phyloP scores from a whole-genome alignment of 495 filamentous ascomycete genomes.

The Xylaria intraflava region DNA sequence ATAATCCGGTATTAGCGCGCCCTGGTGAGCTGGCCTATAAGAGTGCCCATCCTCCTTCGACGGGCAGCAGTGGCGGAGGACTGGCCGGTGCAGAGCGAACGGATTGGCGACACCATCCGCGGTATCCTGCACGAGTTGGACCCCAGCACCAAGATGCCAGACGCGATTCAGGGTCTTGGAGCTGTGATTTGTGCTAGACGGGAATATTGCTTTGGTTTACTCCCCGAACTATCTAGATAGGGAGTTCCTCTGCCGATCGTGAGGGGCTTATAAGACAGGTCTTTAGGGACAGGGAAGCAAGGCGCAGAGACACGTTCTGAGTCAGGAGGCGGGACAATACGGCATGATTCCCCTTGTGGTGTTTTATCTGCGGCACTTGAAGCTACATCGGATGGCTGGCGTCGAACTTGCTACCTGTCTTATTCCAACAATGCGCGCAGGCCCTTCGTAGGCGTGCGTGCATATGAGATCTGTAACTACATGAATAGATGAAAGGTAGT shows the following conservation, averaged over 20 bases:
- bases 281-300: conserved; percentile 28
- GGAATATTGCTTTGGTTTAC: conserved; percentile 8
- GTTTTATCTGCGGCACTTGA: conserved; percentile 7
- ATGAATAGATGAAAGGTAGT: not conserved
- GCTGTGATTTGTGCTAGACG: conserved; percentile 10
- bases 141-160: conserved; percentile 9
- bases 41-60: conserved; percentile 8
- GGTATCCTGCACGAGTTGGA: conserved; percentile 9
- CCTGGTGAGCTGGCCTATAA: conserved; percentile 11
- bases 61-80: conserved; percentile 8
- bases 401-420: conserved; percentile 1
- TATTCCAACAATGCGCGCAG: not conserved
- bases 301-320: conserved; percentile 1
- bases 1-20: conserved; percentile 18
- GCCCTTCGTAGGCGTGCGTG: conserved; percentile 7
- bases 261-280: conserved; percentile 31
- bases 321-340: not conserved
- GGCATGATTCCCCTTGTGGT: conserved; percentile 2
- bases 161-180: conserved; percentile 5
- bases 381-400: not conserved
- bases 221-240: conserved; percentile 26
- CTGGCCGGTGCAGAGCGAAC: conserved; percentile 9
- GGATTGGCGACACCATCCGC: conserved; percentile 10
- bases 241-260: conserved; percentile 37
- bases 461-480: not conserved